Base-by-base conservation (phyloP, 2,329 filamentous ascomycete species). In the Magnaporthiopsis incrustans region DNA sequence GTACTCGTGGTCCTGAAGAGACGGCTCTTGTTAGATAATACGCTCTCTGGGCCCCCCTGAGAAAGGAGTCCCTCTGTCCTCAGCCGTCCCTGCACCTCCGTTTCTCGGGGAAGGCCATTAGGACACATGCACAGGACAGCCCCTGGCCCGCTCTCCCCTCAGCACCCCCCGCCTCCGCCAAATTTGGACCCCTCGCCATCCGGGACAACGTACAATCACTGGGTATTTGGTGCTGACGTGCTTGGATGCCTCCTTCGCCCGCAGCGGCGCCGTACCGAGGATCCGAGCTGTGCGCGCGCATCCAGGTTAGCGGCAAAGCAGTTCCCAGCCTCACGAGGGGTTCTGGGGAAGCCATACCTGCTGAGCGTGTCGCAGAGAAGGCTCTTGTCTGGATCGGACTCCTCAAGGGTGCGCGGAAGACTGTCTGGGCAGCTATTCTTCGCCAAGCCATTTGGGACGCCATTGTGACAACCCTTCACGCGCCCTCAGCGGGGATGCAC, bases 181-280 rank as follows among this genome's bases (percentile, higher is more conserved):
- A 38, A 30, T 53, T 22, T 44, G 38, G 3, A n/a, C 22, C 6
- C 14, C 15, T 44, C 38, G 14, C 15, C 7, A 44, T 22, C 22
- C 2, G 38, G 38, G 18, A n/a, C 8, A 5, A 83, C 89, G 78
- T 85, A 91, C 90, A 77, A 99, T 93, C 72, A 99, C 91, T 62
- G 92, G 90, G 78, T 99, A 98, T 79, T 97, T 95, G 78, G 84
- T 89, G 78, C 88, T 90, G 72, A 97, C 85, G 75, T 91, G 91
- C 60, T 91, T 88, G 68, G 91, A 91, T 38, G 93, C 93, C 82
- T 97, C 93, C 82, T 96, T 97, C 65, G 94, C 95, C 77, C 92
- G 89, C 69, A 98, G 84, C 70, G 91, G 91, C 71, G 88, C 86
- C 78, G 89, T 94, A 72, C 90, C 88, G 76, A 96, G 90, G 76